These are phyloP conservation scores for Candida sanyiensis DNA, from an alignment of 805 yeast genomes.

Conservation along the genomic window DNA sequence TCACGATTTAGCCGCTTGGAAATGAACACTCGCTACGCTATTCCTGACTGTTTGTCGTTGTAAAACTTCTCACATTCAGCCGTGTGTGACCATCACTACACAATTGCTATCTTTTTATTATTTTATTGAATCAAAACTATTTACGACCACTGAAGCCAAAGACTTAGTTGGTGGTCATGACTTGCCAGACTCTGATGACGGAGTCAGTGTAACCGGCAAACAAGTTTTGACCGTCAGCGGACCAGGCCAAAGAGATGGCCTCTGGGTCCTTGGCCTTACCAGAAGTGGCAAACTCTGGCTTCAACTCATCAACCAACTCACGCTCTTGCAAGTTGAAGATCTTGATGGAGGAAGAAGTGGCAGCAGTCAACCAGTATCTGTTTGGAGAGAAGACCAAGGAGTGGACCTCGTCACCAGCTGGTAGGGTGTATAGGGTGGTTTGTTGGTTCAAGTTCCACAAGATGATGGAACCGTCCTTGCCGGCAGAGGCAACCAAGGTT, in stretches of 20 bases:
- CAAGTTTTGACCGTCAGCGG: conserved; percentile 99
- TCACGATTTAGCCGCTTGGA: too few species aligned
- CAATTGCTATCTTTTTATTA: conserved; percentile 2
- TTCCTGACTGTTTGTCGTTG: too few species aligned
- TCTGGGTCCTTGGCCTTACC: conserved; percentile 94
- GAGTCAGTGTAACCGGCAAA: conserved; percentile 99
- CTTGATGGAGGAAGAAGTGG: conserved; percentile 96
- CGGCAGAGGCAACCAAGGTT: conserved; percentile 98
- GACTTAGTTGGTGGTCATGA: conserved; percentile 61
- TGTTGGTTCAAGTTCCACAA: conserved; percentile 93
- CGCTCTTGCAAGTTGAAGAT: conserved; percentile 96
- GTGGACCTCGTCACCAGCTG: conserved; percentile 94
- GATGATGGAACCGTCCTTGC: conserved; percentile 98
- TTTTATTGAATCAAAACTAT: conserved; percentile 3
- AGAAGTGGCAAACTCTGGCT: conserved; percentile 92
- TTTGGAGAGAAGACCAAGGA: conserved; percentile 99
- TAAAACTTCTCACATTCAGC: too few species aligned
- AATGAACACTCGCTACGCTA: too few species aligned
- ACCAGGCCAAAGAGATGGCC: conserved; percentile 98
- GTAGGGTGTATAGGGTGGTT: conserved; percentile 85
- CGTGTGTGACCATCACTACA: too few species aligned
- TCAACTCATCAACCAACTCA: conserved; percentile 91
- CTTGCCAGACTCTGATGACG: conserved; percentile 99
- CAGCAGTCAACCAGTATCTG: conserved; percentile 99
- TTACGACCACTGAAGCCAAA: conserved; percentile 6